A percentile compares a stretch with the other conserved stretches of the same genome.
Evolutionary conservation across 2,329 filamentous ascomycete species (phyloP).

Genomic region (Fusarium sp.): DNA sequence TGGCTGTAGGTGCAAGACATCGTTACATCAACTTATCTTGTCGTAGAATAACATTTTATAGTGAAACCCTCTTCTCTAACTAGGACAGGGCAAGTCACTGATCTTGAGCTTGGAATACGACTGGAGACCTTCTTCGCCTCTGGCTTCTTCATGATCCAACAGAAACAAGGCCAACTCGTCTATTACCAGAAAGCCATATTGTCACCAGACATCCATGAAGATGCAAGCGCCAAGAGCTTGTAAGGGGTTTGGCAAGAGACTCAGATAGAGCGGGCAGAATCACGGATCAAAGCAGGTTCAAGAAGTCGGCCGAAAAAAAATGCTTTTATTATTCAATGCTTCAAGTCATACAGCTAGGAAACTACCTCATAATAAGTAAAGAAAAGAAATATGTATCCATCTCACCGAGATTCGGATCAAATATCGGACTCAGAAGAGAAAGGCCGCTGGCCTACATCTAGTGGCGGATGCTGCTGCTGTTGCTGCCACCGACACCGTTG

Average conservation of each 20-base stretch:
- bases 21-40: no score
- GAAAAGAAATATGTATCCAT: neutral
- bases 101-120: no score
- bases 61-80: no score
- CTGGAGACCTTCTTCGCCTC: neutral
- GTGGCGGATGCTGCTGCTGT: neutral
- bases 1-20: no score
- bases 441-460: neutral
- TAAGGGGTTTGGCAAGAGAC: fast-evolving
- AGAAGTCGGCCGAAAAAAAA: neutral
- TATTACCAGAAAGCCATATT: neutral
- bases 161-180: neutral
- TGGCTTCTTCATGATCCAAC: neutral
- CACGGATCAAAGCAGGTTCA: neutral
- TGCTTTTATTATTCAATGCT: slow-evolving; percentile 7
- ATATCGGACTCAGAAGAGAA: neutral
- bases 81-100: no score
- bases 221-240: neutral
- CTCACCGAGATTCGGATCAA: neutral
- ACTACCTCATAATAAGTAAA: neutral
- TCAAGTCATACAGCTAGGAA: slow-evolving; percentile 20
- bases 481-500: slow-evolving; percentile 21
- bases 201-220: neutral
- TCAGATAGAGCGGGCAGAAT: neutral
- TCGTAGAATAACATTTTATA: no score